phyloP scores from a whole-genome alignment of 108 stramenopile genomes.

The Aurantiochytrium sp. region DNA sequence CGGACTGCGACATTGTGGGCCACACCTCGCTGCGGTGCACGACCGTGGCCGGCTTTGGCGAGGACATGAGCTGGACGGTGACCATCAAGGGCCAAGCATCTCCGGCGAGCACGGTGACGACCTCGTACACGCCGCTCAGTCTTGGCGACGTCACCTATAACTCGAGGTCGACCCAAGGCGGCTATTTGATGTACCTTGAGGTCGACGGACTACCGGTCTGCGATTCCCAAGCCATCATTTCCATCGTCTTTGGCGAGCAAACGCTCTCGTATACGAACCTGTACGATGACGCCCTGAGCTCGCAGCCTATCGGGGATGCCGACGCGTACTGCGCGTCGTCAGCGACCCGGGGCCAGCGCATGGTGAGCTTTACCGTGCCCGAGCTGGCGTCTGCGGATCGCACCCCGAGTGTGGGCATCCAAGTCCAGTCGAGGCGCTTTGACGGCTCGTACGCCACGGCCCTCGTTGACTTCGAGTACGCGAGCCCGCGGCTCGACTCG shows the following conservation, averaged over 20 bases:
- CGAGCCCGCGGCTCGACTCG: not conserved
- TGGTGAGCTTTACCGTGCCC: not conserved
- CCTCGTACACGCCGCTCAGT: not conserved
- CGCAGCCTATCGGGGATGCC: not conserved
- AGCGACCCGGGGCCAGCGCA: not conserved
- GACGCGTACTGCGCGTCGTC: not conserved
- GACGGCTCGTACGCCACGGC: not conserved
- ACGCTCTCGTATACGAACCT: not conserved
- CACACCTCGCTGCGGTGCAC: conserved; percentile 14
- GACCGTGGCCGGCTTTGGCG: conserved; percentile 24
- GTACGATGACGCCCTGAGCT: not conserved
- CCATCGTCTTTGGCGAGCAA: not conserved
- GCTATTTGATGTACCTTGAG: not conserved
- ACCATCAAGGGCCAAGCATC: conserved; percentile 5
- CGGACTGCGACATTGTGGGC: not conserved
- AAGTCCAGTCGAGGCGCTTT: not conserved
- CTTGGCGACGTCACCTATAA: not conserved
- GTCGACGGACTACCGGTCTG: not conserved
- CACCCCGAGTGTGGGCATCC: not conserved
- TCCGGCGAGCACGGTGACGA: not conserved
- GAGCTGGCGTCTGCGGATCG: not conserved
- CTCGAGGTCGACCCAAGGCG: not conserved
- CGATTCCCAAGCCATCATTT: not conserved
- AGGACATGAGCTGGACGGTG: conserved; percentile 21
- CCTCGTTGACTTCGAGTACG: not conserved